These are phyloP conservation scores for Colletotrichum sp. DNA, from an alignment of 2,329 filamentous ascomycete species.

Conservation along the genomic window DNA sequence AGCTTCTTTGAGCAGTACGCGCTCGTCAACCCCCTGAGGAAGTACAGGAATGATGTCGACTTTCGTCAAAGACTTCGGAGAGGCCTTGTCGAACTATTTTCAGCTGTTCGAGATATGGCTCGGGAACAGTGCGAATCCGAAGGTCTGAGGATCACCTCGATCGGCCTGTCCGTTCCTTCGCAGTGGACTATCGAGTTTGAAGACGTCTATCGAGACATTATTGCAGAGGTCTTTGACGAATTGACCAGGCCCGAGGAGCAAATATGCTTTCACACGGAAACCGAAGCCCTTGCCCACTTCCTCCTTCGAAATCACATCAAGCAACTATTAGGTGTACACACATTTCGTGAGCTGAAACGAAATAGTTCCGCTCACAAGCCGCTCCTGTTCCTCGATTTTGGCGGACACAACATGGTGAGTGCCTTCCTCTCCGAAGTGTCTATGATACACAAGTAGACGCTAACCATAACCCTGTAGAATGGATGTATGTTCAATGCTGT, in stretches of 20 bases:
- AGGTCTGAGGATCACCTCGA: neutral
- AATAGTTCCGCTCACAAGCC: too few relatives aligned
- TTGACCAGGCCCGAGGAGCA: rapidly evolving
- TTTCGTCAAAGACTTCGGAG: neutral
- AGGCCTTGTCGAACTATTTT: neutral
- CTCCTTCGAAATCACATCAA: neutral
- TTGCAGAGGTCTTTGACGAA: neutral
- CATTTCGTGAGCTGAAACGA: too few relatives aligned
- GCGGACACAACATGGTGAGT: neutral
- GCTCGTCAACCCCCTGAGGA: neutral
- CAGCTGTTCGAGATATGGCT: neutral
- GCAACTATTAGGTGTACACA: neutral
- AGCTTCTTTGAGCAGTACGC: neutral
- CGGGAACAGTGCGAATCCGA: neutral
- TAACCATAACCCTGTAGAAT: too few relatives aligned
- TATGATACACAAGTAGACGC: too few relatives aligned
- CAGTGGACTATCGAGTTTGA: neutral
- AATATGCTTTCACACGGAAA: neutral
- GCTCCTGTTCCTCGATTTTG: neutral
- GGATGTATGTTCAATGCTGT: too few relatives aligned
- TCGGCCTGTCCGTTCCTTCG: neutral
- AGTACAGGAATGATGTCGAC: neutral
- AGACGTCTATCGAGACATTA: neutral
- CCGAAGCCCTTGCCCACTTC: neutral
- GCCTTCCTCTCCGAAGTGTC: too few relatives aligned